Evolutionary conservation across 2,329 filamentous ascomycete genomes (phyloP).

Genomic region (Phyllosticta citrichinensis): DNA sequence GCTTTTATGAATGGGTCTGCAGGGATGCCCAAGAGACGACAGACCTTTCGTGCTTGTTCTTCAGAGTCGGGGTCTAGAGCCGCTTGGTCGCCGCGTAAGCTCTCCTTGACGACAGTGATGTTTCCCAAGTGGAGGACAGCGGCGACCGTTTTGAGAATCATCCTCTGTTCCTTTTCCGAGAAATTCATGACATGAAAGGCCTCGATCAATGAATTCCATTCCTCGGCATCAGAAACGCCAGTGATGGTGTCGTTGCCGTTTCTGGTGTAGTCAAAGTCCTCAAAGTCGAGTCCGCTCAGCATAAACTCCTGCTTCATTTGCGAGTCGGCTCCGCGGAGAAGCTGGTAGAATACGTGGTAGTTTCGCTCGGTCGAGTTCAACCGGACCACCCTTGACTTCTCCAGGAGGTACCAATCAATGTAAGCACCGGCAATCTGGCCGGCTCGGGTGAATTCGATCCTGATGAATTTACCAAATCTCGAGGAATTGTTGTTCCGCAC

Average conservation of each 20-base stretch:
- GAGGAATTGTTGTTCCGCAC: slow-evolving; percentile 98
- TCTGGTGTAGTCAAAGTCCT: slow-evolving; percentile 85
- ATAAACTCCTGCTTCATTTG: slow-evolving; percentile 67
- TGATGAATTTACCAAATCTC: slow-evolving; percentile 95
- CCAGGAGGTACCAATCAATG: slow-evolving; percentile 96
- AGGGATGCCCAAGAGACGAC: slow-evolving; percentile 73
- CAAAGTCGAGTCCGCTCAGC: slow-evolving; percentile 62
- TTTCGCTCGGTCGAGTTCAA: slow-evolving; percentile 83
- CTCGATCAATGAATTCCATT: slow-evolving; percentile 85
- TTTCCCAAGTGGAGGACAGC: slow-evolving; percentile 92
- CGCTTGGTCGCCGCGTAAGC: slow-evolving; percentile 82
- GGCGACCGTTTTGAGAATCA: slow-evolving; percentile 78
- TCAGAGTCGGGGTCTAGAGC: slow-evolving; percentile 67
- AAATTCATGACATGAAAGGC: slow-evolving; percentile 95
- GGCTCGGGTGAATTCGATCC: slow-evolving; percentile 82
- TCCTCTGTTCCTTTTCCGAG: slow-evolving; percentile 68
- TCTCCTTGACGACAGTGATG: slow-evolving; percentile 81
- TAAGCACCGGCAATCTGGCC: slow-evolving; percentile 92
- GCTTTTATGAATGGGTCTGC: slow-evolving; percentile 79
- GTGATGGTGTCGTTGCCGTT: slow-evolving; percentile 85
- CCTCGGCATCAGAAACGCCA: slow-evolving; percentile 80
- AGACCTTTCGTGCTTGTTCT: slow-evolving; percentile 67
- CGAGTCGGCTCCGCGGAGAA: slow-evolving; percentile 71
- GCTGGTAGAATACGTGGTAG: slow-evolving; percentile 96
- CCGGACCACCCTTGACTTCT: slow-evolving; percentile 94